Conservation (phyloP, 768 basidiomycete genomes). For the Suillus discolor region DNA sequence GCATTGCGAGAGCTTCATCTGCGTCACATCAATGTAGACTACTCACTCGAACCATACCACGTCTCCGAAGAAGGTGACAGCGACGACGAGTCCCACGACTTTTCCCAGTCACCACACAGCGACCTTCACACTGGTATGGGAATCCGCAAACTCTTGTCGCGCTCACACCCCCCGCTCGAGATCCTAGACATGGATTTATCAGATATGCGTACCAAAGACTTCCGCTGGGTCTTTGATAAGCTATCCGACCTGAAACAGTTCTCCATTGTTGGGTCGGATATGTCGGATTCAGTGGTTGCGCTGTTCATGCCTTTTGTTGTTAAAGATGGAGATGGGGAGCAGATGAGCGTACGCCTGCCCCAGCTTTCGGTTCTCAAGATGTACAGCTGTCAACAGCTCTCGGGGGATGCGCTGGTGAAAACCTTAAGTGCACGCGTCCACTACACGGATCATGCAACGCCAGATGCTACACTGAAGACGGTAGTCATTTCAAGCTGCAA, state of each 20-base stretch:
- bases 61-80: slow-evolving; percentile 62
- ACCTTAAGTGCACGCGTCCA: slow-evolving; percentile 50
- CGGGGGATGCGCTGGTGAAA: slow-evolving; percentile 58
- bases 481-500: slow-evolving; percentile 30
- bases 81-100: slow-evolving; percentile 74
- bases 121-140: slow-evolving; percentile 84
- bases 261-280: slow-evolving; percentile 77
- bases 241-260: slow-evolving; percentile 60
- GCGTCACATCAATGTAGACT: slow-evolving; percentile 68
- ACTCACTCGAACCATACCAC: slow-evolving; percentile 35
- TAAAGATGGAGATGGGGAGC: slow-evolving; percentile 3
- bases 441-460: slow-evolving; percentile 36
- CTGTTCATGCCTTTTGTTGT: slow-evolving; percentile 50
- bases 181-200: slow-evolving; percentile 79
- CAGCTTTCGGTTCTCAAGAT: slow-evolving; percentile 53
- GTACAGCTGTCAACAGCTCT: slow-evolving; percentile 63
- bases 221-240: slow-evolving; percentile 64
- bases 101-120: slow-evolving; percentile 75
- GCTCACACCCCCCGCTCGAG: slow-evolving; percentile 63
- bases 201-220: slow-evolving; percentile 85
- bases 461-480: slow-evolving; percentile 27
- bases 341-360: slow-evolving; percentile 52
- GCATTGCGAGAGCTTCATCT: slow-evolving; percentile 62
- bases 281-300: slow-evolving; percentile 72
- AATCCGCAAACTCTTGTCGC: slow-evolving; percentile 60